Base-by-base conservation (phyloP, 257 asterid genomes). In the Linaria vulgaris region DNA sequence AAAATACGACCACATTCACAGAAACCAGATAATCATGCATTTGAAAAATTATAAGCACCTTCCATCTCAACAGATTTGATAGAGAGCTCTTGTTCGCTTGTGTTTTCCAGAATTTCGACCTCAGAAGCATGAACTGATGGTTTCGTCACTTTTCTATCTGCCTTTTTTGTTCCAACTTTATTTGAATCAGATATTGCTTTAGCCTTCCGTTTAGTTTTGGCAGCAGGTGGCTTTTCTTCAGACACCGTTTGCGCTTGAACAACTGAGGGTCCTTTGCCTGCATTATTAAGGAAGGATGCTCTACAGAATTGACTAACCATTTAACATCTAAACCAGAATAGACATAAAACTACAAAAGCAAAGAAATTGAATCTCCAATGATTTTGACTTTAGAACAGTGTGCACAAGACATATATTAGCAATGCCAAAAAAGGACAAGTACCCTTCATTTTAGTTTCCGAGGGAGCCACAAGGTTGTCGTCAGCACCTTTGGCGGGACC, bases 381-480 rank as follows among this genome's bases (percentile, higher is more conserved):
- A 10, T 8, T 70, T 20, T 21, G 57, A 56, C 24, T 30, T 48
- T n/a, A n/a, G n/a, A n/a, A n/a, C n/a, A 9, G 25, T 53, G 39
- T 15, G 63, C 22, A n/a, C 44, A n/a, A 62, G 56, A 44, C 24
- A 58, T 12, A 38, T 38, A 41, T 50, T 30, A 69, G 47, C 46
- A 54, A 57, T 15, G 25, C 14, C 48, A 47, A 2, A 15, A 46
- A 45, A 37, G 39, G 64, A 69, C 47, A 44, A 48, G 52, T 82
- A 86, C 94, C 96, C 64, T 83, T 70, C 6, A n/a, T 56, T 74
- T 78, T 62, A 65, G 60, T 70, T 82, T 80, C 81, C 82, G 80
- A 74, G 59, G 85, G 69, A 64, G 82, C 73, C 72, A 72, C 61
- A 67, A 77, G 83, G 63, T 82, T 91, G 31, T 64, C 63, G 68